These are phyloP conservation scores for Colletotrichum endophyticum DNA, from an alignment of 2,329 filamentous ascomycete genomes.

Conservation along the genomic window DNA sequence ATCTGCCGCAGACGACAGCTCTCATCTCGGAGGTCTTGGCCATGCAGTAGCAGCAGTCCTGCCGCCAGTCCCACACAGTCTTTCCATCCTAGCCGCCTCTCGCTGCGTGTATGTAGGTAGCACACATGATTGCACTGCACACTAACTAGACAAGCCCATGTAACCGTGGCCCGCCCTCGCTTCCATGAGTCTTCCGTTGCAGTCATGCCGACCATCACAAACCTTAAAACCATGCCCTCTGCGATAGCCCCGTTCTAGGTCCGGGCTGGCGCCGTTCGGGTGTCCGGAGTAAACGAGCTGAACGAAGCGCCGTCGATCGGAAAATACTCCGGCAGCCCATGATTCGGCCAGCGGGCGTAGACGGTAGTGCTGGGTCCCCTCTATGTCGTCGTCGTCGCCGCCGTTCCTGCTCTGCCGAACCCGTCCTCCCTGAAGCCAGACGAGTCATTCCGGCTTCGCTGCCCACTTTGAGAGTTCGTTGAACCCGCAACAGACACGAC, in stretches of 20 bases:
- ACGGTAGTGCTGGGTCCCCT: not conserved
- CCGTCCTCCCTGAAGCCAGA: not conserved
- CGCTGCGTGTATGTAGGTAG: not conserved
- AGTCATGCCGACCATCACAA: not conserved
- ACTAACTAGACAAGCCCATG: not conserved
- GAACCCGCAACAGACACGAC: not conserved
- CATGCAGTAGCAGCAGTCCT: not conserved
- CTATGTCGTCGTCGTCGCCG: not conserved
- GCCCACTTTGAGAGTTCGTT: not conserved
- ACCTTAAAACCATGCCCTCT: not conserved
- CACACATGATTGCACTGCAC: not conserved
- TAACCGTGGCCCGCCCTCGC: not conserved
- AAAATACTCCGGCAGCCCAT: not conserved
- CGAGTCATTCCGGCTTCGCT: conserved; percentile 1
- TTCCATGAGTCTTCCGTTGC: not conserved
- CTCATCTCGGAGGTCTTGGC: not conserved
- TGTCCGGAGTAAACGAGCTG: not conserved
- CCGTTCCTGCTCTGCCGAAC: not conserved
- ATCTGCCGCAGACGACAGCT: not conserved
- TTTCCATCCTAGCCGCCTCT: not conserved
- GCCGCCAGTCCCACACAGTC: not conserved
- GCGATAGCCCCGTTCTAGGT: not conserved
- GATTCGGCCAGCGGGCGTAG: not conserved
- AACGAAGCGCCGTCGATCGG: not conserved
- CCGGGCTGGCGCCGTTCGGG: not conserved